Base-by-base conservation (phyloP, 2,329 filamentous ascomycete genomes). In the Ascochyta rabiei region DNA sequence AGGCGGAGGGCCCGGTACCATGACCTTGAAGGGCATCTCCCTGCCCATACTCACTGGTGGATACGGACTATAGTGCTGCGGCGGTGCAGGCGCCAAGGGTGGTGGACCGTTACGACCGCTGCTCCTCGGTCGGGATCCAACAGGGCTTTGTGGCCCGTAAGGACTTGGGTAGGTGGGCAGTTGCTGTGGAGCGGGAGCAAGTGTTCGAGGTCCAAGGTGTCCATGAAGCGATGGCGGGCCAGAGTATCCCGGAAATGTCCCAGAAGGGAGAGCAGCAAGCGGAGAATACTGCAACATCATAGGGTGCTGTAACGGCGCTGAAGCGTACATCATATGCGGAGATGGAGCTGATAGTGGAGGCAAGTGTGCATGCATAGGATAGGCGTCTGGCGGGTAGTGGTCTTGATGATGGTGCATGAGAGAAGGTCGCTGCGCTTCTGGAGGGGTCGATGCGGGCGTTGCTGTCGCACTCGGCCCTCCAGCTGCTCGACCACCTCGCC, bases 11-110 rank as follows among this genome's bases (percentile, higher is more conserved):
- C 69, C 69, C 2, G 70, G 69, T 6, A 72, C 48, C 60, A 72
- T 64, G 15, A 72, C 66, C 41, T 72, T 71, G 48, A 71, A 73
- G 3, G 67, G 61, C 60, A 67, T 65, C 34, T 69, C 68, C 33
- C 59, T 53, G 24, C 52, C 52, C 35, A 57, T 23, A 9, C 35
- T 56, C 33, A 67, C 41, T 4, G 67, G 67, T 24, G 66, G 62
- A 41, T 70, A 71, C 4, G 69, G 64, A 33, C 64, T 68, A 12
- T 64, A 61, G 55, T 69, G 67, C 34, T 58, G 61, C 40, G 63
- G 55, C 9, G 69, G 70, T 24, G 71, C 72, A 21, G 72, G 71
- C 8, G 70, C 70, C 19, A 74, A 46, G 5, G 64, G 60, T 4
- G 63, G 66, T 23, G 69, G 70, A 16, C 65, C 67, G 16, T 41